These are phyloP conservation scores for Melampsora americana DNA, from an alignment of 1,284 basidiomycete species.

Conservation along the genomic window DNA sequence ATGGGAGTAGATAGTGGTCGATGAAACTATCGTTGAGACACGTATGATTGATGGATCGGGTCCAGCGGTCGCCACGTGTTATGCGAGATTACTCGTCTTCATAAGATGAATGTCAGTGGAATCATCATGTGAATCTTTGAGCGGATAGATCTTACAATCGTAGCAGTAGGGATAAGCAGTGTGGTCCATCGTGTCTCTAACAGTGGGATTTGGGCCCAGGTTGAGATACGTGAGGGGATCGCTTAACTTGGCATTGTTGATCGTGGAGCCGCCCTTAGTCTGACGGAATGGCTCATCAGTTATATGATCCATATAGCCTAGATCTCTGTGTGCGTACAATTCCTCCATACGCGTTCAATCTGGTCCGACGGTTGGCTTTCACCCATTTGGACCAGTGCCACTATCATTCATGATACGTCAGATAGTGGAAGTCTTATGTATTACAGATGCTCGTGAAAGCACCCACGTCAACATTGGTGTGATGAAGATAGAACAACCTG, in stretches of 20 bases:
- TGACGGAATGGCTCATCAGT: not conserved
- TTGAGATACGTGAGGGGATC: conserved; percentile 15
- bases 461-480: conserved; percentile 32
- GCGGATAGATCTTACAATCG: conserved; percentile 10
- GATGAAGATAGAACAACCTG: conserved; percentile 38
- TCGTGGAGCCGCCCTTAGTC: not conserved
- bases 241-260: conserved; percentile 20
- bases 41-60: too few species aligned
- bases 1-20: too few species aligned
- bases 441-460: not conserved
- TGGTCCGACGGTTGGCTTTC: conserved; percentile 10
- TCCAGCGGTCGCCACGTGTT: too few species aligned
- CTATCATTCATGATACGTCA: not conserved
- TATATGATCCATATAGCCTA: not conserved
- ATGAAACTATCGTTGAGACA: too few species aligned
- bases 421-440: not conserved
- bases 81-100: too few species aligned
- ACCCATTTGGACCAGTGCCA: conserved; percentile 19
- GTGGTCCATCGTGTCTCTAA: conserved; percentile 23
- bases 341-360: conserved; percentile 22
- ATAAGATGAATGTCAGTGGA: too few species aligned
- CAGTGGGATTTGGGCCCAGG: conserved; percentile 3
- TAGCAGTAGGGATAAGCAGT: conserved; percentile 27
- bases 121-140: too few species aligned
- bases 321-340: not conserved